These are phyloP conservation scores for Pythium scleroteichum DNA, from an alignment of 352 stramenopile species.

Conservation along the genomic window DNA sequence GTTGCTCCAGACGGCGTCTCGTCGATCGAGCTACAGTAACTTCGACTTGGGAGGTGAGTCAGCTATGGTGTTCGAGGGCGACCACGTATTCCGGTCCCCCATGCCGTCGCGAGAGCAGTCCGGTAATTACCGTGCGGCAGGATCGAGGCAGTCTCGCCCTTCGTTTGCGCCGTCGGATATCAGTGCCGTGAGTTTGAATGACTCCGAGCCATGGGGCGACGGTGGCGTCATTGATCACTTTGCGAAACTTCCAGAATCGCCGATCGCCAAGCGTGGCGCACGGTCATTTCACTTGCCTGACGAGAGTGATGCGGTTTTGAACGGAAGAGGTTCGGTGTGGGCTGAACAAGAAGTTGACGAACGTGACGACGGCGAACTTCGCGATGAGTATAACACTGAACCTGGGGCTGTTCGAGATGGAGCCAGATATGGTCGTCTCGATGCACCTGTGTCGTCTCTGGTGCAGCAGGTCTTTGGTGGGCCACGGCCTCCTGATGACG, in stretches of 20 bases:
- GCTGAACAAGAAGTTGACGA: background rate
- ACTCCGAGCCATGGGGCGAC: constrained; percentile 74
- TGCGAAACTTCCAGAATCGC: constrained; percentile 38
- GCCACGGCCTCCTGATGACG: background rate
- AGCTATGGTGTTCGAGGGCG: constrained; percentile 40
- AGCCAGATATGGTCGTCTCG: background rate
- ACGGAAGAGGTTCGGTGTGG: background rate
- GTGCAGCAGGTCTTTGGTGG: constrained; percentile 63
- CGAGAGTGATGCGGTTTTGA: background rate
- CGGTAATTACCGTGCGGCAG: background rate
- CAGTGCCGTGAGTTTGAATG: constrained; percentile 76
- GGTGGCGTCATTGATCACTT: constrained; percentile 33
- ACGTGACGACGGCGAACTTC: background rate
- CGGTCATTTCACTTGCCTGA: constrained; percentile 9
- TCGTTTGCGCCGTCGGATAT: constrained; percentile 49
- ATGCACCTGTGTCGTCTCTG: constrained; percentile 48
- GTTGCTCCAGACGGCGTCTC: constrained; percentile 1
- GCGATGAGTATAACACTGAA: background rate
- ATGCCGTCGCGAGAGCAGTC: background rate
- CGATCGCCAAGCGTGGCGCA: constrained; percentile 26
- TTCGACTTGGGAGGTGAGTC: constrained; percentile 48
- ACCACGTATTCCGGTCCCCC: constrained; percentile 23
- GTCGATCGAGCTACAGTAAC: constrained; percentile 25
- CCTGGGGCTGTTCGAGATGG: background rate
- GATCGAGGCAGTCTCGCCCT: background rate